phyloP scores from a whole-genome alignment of 1,284 basidiomycete genomes.

The Moesziomyces sp. region DNA sequence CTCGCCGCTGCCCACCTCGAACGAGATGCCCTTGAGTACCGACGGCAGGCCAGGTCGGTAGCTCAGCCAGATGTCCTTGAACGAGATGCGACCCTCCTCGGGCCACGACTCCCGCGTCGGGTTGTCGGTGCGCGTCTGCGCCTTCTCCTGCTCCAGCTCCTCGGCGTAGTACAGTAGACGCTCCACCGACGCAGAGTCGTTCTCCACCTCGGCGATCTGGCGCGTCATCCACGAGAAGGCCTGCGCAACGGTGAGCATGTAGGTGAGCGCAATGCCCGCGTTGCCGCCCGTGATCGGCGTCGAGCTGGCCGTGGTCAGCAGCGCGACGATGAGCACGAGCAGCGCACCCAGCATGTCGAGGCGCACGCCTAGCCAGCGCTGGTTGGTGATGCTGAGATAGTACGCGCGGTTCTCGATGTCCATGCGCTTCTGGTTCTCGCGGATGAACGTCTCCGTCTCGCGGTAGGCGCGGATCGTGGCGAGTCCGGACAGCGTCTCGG shows the following conservation, averaged over 20 bases:
- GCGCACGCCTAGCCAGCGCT: slow-evolving; percentile 84
- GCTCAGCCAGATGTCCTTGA: slow-evolving; percentile 68
- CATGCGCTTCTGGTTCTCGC: slow-evolving; percentile 74
- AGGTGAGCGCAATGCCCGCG: slow-evolving; percentile 62
- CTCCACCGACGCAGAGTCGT: slow-evolving; percentile 67
- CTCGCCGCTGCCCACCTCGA: slow-evolving; percentile 70
- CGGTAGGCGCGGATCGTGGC: slow-evolving; percentile 86
- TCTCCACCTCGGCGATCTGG: slow-evolving; percentile 68
- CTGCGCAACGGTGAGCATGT: slow-evolving; percentile 62
- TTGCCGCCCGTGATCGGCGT: slow-evolving; percentile 41
- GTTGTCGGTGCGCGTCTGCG: slow-evolving; percentile 53
- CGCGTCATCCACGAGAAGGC: slow-evolving; percentile 65
- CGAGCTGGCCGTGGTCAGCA: slow-evolving; percentile 53
- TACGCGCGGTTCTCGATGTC: slow-evolving; percentile 91
- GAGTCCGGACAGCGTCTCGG: slow-evolving; percentile 85
- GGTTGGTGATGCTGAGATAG: slow-evolving; percentile 82
- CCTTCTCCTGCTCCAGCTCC: slow-evolving; percentile 63
- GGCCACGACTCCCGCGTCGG: slow-evolving; percentile 65
- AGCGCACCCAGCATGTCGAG: slow-evolving; percentile 69
- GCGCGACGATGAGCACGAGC: slow-evolving; percentile 61
- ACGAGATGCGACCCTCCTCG: slow-evolving; percentile 59
- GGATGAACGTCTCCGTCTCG: slow-evolving; percentile 70
- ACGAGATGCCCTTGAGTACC: slow-evolving; percentile 70
- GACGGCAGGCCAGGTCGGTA: slow-evolving; percentile 71
- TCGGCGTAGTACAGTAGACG: slow-evolving; percentile 65